phyloP scores from a whole-genome alignment of 2,329 filamentous ascomycete genomes.

The Nothopassalora personata region DNA sequence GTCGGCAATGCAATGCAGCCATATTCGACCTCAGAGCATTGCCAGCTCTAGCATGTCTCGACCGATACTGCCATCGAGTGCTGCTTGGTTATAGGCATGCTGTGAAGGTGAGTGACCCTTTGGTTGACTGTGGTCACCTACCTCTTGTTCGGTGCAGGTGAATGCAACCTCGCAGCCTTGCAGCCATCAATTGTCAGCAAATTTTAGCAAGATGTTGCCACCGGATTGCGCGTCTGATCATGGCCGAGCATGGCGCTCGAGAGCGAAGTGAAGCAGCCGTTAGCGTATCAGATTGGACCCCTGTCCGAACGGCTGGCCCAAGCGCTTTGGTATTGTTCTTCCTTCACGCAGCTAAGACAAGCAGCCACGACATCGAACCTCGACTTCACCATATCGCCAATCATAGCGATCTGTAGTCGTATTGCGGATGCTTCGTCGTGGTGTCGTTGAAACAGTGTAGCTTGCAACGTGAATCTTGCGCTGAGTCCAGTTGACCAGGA shows the following conservation, averaged over 20 bases:
- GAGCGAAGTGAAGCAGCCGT: not conserved
- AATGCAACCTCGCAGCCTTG: no score
- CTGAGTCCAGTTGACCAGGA: not conserved
- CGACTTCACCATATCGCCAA: not conserved
- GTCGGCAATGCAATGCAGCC: not conserved
- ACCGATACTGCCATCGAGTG: no score
- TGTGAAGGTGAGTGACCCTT: no score
- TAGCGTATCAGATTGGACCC: conserved; percentile 2
- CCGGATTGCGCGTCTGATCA: no score
- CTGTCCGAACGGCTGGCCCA: not conserved
- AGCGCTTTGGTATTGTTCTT: conserved; percentile 7
- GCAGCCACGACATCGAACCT: not conserved
- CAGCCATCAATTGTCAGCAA: no score
- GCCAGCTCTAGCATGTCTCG: not conserved
- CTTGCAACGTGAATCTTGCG: not conserved
- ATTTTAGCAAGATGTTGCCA: no score
- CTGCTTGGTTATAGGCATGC: no score
- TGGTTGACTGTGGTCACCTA: no score
- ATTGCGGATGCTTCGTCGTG: not conserved
- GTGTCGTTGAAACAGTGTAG: not conserved
- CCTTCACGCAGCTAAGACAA: not conserved
- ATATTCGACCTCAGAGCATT: not conserved
- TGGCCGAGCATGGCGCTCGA: not conserved
- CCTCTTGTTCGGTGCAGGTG: no score
- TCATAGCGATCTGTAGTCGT: not conserved